These are phyloP conservation scores for Solanum verrucosum DNA, from an alignment of 257 asterid genomes.

Conservation along the genomic window DNA sequence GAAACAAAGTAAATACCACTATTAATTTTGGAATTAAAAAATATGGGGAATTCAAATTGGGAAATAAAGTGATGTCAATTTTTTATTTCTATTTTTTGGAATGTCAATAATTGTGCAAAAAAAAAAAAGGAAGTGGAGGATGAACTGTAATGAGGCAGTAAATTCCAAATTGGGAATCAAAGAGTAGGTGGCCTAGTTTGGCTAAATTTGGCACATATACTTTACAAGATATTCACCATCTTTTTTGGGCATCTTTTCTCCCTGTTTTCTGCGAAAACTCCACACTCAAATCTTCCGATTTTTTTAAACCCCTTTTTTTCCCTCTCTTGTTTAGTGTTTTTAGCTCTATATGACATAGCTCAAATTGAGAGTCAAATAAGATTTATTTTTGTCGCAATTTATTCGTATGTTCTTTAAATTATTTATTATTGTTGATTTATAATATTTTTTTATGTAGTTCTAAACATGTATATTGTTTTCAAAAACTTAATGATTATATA, in stretches of 20 bases:
- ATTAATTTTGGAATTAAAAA: background rate
- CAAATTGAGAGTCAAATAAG: background rate
- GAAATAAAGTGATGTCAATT: background rate
- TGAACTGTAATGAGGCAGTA: background rate
- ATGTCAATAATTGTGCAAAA: background rate
- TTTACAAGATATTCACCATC: background rate
- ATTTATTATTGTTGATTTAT: too few species aligned
- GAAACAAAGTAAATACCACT: background rate
- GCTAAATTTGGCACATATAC: slow-evolving; percentile 7
- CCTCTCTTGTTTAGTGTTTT: background rate
- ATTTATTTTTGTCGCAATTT: background rate
- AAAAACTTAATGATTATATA: too few species aligned
- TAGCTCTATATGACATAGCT: too few species aligned
- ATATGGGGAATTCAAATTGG: background rate
- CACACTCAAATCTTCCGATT: background rate
- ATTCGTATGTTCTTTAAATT: background rate
- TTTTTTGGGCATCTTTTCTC: background rate
- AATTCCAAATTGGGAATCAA: slow-evolving; percentile 2
- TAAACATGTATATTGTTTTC: background rate
- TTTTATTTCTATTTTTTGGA: background rate
- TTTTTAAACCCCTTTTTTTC: background rate
- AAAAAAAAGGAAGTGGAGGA: background rate
- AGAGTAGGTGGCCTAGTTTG: background rate
- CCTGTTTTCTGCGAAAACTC: slow-evolving; percentile 1
- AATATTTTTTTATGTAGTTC: too few species aligned